Conservation (phyloP, 1,284 basidiomycete species). For the Ustanciosporium gigantosporum region DNA sequence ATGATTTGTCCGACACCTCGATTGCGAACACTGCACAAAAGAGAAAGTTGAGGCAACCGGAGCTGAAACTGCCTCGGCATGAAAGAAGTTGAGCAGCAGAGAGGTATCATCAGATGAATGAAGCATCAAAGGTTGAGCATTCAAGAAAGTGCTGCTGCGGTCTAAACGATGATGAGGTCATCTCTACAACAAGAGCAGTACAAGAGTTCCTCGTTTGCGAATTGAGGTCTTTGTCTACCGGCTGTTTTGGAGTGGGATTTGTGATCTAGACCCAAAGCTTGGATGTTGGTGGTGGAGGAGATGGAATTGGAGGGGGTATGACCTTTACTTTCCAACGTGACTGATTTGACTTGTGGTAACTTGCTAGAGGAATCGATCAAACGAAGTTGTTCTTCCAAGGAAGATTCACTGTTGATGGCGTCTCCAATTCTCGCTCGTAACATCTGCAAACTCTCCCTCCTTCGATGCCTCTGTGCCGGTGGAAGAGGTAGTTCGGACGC, state of each 20-base stretch:
- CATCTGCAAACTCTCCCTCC: conserved; percentile 30
- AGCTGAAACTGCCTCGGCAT: too few species aligned
- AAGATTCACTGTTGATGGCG: not conserved
- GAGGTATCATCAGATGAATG: too few species aligned
- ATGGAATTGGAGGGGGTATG: conserved; percentile 20
- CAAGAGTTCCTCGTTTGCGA: conserved; percentile 37
- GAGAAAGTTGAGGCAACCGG: too few species aligned
- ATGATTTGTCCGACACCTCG: too few species aligned
- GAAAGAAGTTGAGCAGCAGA: too few species aligned
- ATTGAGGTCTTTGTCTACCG: conserved; percentile 13
- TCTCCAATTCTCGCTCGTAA: conserved; percentile 26
- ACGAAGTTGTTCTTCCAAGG: not conserved
- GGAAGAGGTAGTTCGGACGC: conserved; percentile 27
- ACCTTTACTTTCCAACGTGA: conserved; percentile 15
- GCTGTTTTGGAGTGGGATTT: conserved; percentile 2
- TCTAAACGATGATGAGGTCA: conserved; percentile 40
- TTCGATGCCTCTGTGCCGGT: conserved; percentile 23
- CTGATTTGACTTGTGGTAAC: conserved; percentile 3
- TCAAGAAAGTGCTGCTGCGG: too few species aligned
- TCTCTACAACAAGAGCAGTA: conserved; percentile 39
- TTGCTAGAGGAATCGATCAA: not conserved
- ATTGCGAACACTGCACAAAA: too few species aligned
- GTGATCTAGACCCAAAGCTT: conserved; percentile 1
- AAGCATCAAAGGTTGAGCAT: too few species aligned
- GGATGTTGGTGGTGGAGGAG: not conserved